These are phyloP conservation scores for Capsella rubella DNA, from an alignment of 441 rosid species.

Conservation along the genomic window DNA sequence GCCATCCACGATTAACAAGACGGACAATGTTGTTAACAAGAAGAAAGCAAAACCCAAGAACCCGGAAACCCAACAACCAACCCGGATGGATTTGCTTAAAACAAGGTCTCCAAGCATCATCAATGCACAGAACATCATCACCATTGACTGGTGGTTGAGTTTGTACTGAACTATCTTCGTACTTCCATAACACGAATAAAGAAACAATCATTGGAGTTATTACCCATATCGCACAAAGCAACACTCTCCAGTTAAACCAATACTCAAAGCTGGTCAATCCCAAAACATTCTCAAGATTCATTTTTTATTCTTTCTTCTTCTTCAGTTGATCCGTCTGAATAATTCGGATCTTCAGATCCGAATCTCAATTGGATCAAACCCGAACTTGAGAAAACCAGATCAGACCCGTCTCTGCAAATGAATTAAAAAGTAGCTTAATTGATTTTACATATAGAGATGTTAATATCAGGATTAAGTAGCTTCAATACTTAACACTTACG, in stretches of 20 bases:
- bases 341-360: conserved; percentile 34
- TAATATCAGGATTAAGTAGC: neutral
- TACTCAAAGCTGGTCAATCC: conserved; percentile 46
- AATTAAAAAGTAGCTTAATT: neutral
- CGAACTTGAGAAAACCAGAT: conserved; percentile 11
- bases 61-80: conserved; percentile 54
- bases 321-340: conserved; percentile 34
- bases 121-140: conserved; percentile 37
- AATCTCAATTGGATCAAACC: conserved; percentile 31
- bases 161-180: conserved; percentile 42
- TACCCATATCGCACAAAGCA: conserved; percentile 56
- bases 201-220: conserved; percentile 44
- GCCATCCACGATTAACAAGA: conserved; percentile 40
- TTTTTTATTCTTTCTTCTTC: conserved; percentile 22
- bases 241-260: conserved; percentile 66
- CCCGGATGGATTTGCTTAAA: conserved; percentile 51
- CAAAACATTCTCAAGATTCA: conserved; percentile 38
- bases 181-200: conserved; percentile 51
- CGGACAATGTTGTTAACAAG: conserved; percentile 44
- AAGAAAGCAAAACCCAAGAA: conserved; percentile 56
- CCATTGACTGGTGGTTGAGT: conserved; percentile 14
- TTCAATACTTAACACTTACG: conserved; percentile 12
- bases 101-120: conserved; percentile 61
- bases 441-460: conserved; percentile 6
- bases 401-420: neutral